phyloP scores from a whole-genome alignment of 257 asterid species.

The Solanum piurae region DNA sequence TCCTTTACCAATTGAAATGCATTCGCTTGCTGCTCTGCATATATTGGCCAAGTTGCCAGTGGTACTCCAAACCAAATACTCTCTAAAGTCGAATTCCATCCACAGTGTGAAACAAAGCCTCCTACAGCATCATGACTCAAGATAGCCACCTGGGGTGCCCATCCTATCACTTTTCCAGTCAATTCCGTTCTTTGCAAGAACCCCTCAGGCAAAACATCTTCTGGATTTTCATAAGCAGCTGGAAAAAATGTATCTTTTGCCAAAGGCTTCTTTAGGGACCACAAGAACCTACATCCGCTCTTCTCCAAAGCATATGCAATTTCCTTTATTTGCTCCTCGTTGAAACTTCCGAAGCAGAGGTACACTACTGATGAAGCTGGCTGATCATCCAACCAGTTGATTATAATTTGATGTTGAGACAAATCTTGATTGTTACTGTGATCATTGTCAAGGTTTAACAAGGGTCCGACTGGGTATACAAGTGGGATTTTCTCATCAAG shows the following conservation, averaged over 20 bases:
- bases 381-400: conserved; percentile 10
- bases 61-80: not conserved
- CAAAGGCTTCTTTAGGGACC: not conserved
- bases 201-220: conserved; percentile 11
- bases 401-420: not conserved
- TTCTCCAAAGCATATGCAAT: conserved; percentile 7
- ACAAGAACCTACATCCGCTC: conserved; percentile 7
- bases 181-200: conserved; percentile 2
- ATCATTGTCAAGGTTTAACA: not conserved
- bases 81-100: conserved; percentile 8
- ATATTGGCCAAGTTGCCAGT: conserved; percentile 14
- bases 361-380: conserved; percentile 6
- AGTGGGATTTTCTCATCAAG: conserved; percentile 1
- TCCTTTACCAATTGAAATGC: conserved; percentile 19
- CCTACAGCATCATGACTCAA: conserved; percentile 3
- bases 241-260: no score
- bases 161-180: conserved; percentile 10
- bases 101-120: conserved; percentile 11
- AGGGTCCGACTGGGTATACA: conserved; percentile 36
- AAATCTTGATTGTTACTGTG: no score
- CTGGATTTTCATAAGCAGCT: not conserved
- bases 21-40: conserved; percentile 18
- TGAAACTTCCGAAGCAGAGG: conserved; percentile 15
- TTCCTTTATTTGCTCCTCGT: conserved; percentile 8
- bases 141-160: conserved; percentile 2